phyloP scores from a whole-genome alignment of 768 basidiomycete genomes.

The Hypsizygus marmoreus region DNA sequence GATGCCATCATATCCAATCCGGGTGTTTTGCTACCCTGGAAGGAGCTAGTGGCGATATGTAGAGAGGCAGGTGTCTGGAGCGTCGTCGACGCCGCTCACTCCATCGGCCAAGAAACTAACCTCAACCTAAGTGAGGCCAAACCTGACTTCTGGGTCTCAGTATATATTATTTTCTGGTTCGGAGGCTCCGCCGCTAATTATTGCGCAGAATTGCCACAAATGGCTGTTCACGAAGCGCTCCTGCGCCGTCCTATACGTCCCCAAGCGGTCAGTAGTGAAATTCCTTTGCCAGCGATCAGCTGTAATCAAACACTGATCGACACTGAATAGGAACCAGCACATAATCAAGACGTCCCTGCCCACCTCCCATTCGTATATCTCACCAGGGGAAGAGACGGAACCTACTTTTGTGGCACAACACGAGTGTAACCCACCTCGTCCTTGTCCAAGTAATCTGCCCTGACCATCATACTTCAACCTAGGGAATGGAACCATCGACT shows the following conservation, averaged over 20 bases:
- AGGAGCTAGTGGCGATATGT: constrained; percentile 67
- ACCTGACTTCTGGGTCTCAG: constrained; percentile 83
- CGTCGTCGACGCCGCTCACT: constrained; percentile 82
- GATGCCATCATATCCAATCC: constrained; percentile 70
- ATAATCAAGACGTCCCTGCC: constrained; percentile 62
- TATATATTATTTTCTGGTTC: constrained; percentile 31
- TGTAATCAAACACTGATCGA: not conserved
- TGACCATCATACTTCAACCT: not conserved
- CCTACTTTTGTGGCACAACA: constrained; percentile 45
- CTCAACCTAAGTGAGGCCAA: constrained; percentile 55
- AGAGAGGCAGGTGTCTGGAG: constrained; percentile 62
- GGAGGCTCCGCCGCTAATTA: too few relatives aligned
- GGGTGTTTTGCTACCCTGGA: constrained; percentile 74
- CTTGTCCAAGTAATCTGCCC: not conserved
- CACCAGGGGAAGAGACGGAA: constrained; percentile 37
- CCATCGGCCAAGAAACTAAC: constrained; percentile 73
- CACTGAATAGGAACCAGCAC: constrained; percentile 71
- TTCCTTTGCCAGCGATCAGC: not conserved
- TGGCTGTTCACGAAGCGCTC: constrained; percentile 77
- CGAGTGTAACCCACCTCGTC: constrained; percentile 30
- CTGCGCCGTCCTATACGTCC: constrained; percentile 74
- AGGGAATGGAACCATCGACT: constrained; percentile 65
- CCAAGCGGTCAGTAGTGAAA: constrained; percentile 40
- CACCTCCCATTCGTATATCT: constrained; percentile 51
- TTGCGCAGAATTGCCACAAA: constrained; percentile 75